Conservation (phyloP, 257 asterid genomes). For the Lycium ferocissimum region DNA sequence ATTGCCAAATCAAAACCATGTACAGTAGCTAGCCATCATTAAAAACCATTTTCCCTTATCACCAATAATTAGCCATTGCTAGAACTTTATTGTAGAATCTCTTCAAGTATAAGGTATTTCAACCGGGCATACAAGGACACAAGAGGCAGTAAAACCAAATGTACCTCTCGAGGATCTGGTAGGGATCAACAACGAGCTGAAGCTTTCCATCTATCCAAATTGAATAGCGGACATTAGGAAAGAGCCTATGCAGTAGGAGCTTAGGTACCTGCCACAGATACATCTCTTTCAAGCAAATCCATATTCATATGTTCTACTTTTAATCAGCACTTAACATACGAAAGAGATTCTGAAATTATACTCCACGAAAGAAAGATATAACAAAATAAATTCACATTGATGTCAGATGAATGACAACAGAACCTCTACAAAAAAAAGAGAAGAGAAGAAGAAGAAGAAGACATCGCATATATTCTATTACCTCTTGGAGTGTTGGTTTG, state of each 20-base stretch:
- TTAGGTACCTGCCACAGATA: constrained; percentile 78
- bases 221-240: constrained; percentile 86
- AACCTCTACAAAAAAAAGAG: not conserved
- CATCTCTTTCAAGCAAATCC: constrained; percentile 32
- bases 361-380: not conserved
- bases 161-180: constrained; percentile 95
- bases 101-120: not conserved
- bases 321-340: not conserved
- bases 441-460: no score
- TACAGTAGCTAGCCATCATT: not conserved
- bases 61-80: not conserved
- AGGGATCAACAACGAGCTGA: constrained; percentile 91
- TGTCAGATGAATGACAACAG: constrained; percentile 15
- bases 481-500: not conserved
- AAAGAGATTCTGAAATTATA: not conserved
- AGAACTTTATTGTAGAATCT: constrained; percentile 10
- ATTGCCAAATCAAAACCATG: constrained; percentile 2
- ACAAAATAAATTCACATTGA: not conserved
- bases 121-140: constrained; percentile 16
- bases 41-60: not conserved
- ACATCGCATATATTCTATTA: not conserved
- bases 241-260: constrained; percentile 90
- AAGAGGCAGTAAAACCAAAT: constrained; percentile 28
- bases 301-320: not conserved
- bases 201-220: constrained; percentile 99